Percentiles rank a stretch among this genome's conserved stretches.
Evolutionary conservation across 257 asterid species (phyloP).

Genomic region (Gentiana macrophylla): DNA sequence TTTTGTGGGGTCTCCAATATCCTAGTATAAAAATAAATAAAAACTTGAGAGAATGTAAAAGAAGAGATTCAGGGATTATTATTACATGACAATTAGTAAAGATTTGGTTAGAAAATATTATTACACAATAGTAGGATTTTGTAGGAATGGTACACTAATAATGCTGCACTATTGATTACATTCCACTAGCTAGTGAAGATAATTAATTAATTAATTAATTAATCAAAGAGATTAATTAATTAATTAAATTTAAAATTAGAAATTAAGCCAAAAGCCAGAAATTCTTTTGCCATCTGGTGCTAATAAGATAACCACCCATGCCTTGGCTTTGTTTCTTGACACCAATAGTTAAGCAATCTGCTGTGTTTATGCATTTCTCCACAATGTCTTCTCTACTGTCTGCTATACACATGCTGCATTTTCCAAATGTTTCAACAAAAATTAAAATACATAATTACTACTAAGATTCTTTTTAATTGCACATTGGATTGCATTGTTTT

Average conservation of each 20-base stretch:
- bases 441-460: too few relatives aligned
- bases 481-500: too few relatives aligned
- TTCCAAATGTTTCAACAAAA: too few relatives aligned
- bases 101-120: too few relatives aligned
- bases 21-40: too few relatives aligned
- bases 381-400: constrained; percentile 64
- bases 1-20: too few relatives aligned
- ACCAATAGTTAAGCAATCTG: constrained; percentile 87
- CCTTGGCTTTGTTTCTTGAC: constrained; percentile 74
- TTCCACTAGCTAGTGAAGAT: too few relatives aligned
- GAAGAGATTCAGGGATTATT: too few relatives aligned
- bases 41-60: too few relatives aligned
- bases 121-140: background rate
- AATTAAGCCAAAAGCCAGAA: constrained; percentile 86
- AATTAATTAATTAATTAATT: constrained; percentile 1
- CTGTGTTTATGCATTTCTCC: constrained; percentile 50
- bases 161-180: background rate
- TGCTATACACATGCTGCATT: constrained; percentile 45
- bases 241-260: too few relatives aligned
- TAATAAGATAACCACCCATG: constrained; percentile 82
- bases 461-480: too few relatives aligned
- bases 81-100: too few relatives aligned
- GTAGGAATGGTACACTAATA: background rate
- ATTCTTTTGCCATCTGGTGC: constrained; percentile 89
- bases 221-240: constrained; percentile 7